These are phyloP conservation scores for Pouteria campechiana DNA, from an alignment of 179 eudicot genomes.

Conservation along the genomic window DNA sequence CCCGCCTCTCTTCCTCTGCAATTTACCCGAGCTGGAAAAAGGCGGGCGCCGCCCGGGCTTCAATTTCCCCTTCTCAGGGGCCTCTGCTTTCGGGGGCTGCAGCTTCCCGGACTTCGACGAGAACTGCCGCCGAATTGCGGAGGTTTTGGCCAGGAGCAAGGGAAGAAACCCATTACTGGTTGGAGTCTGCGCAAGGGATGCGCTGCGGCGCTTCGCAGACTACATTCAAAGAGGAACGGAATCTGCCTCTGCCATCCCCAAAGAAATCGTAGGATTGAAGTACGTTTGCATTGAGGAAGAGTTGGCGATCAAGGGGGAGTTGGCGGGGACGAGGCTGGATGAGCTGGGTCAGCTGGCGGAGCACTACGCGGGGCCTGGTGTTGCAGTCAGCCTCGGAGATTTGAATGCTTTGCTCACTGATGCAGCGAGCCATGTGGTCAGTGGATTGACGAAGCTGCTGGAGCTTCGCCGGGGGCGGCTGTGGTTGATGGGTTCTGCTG, in stretches of 20 bases:
- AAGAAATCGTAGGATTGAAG: slow-evolving; percentile 31
- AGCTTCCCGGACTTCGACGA: slow-evolving; percentile 18
- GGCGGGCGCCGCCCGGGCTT: slow-evolving; percentile 5
- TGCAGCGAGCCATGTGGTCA: slow-evolving; percentile 24
- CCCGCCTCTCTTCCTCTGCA: slow-evolving; percentile 51
- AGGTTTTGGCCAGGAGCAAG: slow-evolving; percentile 29
- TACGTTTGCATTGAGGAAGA: slow-evolving; percentile 35
- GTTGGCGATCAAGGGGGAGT: slow-evolving; percentile 19
- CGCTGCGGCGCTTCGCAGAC: slow-evolving; percentile 28
- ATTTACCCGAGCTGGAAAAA: slow-evolving; percentile 30
- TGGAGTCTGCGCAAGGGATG: slow-evolving; percentile 59
- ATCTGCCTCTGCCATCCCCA: slow-evolving; percentile 17
- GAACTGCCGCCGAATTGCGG: slow-evolving; percentile 35
- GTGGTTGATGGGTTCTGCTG: slow-evolving; percentile 57
- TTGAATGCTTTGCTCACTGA: slow-evolving; percentile 35
- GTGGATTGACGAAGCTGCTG: slow-evolving; percentile 30
- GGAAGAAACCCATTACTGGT: slow-evolving; percentile 60
- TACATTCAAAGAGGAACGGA: slow-evolving; percentile 18
- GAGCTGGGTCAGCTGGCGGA: slow-evolving; percentile 30
- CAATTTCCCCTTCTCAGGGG: slow-evolving; percentile 32
- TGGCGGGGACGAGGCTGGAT: slow-evolving; percentile 32
- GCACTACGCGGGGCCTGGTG: slow-evolving; percentile 15
- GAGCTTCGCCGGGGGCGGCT: slow-evolving; percentile 29
- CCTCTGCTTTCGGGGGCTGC: not conserved
- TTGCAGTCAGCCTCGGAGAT: slow-evolving; percentile 48